Conservation (phyloP, 441 rosid genomes). For the Flueggea neowawraea region DNA sequence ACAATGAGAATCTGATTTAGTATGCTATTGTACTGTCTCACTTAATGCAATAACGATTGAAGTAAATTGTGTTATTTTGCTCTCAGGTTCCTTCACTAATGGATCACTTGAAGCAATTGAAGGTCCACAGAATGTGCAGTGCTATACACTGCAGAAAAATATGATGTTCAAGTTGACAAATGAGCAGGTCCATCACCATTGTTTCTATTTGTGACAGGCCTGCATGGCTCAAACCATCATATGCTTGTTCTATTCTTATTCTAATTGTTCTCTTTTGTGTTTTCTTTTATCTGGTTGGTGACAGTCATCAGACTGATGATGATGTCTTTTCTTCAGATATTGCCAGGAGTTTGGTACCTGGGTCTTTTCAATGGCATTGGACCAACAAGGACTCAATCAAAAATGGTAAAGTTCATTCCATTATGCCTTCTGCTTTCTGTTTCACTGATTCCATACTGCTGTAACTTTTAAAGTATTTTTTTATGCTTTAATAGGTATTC, state of each 20-base stretch:
- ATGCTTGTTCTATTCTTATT: neutral
- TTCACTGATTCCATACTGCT: too few species aligned
- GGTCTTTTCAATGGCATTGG: conserved; percentile 96
- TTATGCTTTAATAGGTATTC: too few species aligned
- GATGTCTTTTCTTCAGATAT: conserved; percentile 44
- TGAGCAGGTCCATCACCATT: conserved; percentile 70
- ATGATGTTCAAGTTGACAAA: conserved; percentile 62
- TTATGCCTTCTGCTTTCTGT: too few species aligned
- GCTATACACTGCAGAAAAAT: conserved; percentile 85
- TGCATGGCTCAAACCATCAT: neutral
- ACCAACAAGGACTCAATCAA: conserved; percentile 77
- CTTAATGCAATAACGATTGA: conserved; percentile 3
- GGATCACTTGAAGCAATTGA: conserved; percentile 50
- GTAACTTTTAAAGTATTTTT: too few species aligned
- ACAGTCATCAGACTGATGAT: conserved; percentile 14
- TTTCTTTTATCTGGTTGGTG: neutral
- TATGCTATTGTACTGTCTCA: neutral
- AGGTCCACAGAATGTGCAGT: conserved; percentile 60
- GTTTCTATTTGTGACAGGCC: neutral
- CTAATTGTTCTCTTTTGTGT: neutral
- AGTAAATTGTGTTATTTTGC: conserved; percentile 20
- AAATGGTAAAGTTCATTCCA: conserved; percentile 55
- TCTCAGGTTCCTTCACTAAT: conserved; percentile 43
- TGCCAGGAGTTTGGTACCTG: conserved; percentile 87
- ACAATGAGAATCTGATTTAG: too few species aligned